Base-by-base conservation (phyloP, 2,329 filamentous ascomycete species). In the Fusarium luffae region DNA sequence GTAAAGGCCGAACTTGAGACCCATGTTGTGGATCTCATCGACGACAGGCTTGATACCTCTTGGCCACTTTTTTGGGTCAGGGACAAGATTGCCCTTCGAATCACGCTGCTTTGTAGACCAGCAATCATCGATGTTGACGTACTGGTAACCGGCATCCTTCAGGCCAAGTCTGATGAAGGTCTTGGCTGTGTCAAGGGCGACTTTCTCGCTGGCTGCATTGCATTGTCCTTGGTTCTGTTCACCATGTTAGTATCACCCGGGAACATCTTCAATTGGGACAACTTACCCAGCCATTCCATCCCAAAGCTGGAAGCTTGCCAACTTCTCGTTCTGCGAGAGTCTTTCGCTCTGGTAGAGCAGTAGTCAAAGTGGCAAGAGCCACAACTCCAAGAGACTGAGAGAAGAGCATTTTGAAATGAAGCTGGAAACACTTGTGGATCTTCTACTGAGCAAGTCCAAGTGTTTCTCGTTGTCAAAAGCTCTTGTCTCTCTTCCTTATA, bases 81-180 rank as follows among this genome's bases (percentile, higher is more conserved):
- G 63, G 2, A 66, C 54, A 3, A 66, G 55, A 4, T 58, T 66
- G 10, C 63, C 63, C 7, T 55, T 66, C 4, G 61, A 59, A 8
- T 66, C 63, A 25, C 63, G 54, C 28, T 66, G 54, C 19, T 41
- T 54, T n/a, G 51, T 58, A 21, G 63, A 66, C 63, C 63, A 66
- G n/a, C 63, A 66, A n/a, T 66, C 63, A 19, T 66, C 63, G 3
- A 66, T 66, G 37, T 66, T 66, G 48, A 66, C 27, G 16, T 66
- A 66, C 19, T 42, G 27, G n/a, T 66, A 66, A 10, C 62, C 62
- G 4, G 61, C 61, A 13, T 66, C 63, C 25, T 66, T 66, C 1
- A 66, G 25, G 25, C 63, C 62, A n/a, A 61, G 37, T 8, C 54
- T 34, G n/a, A 64, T 46, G 16, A 64, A 64, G 4, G 50, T 64